phyloP scores from a whole-genome alignment of 2,329 filamentous ascomycete species.

The Diplocarpon rosae region DNA sequence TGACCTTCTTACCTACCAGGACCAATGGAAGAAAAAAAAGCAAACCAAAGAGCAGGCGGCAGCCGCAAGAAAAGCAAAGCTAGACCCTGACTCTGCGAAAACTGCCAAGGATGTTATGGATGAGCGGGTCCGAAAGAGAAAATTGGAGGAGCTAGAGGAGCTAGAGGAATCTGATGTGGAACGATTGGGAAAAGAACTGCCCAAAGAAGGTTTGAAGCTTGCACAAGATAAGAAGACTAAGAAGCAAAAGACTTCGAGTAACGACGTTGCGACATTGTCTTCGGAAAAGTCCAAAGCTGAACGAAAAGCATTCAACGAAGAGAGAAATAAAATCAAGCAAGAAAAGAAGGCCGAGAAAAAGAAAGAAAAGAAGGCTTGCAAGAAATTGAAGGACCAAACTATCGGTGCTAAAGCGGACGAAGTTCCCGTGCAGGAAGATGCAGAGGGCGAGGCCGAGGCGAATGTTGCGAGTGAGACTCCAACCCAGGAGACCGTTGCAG shows the following conservation, averaged over 20 bases:
- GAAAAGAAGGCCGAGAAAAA: conserved; percentile 33
- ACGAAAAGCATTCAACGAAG: conserved; percentile 2
- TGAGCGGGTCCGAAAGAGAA: conserved; percentile 71
- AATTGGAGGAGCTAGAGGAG: conserved; percentile 54
- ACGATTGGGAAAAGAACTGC: conserved; percentile 48
- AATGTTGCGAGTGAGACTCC: not conserved
- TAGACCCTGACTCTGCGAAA: conserved; percentile 84
- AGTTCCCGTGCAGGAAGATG: not conserved
- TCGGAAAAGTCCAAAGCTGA: conserved; percentile 28
- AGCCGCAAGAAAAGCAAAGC: conserved; percentile 74
- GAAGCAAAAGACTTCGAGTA: conserved; percentile 41
- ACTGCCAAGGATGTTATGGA: conserved; percentile 90
- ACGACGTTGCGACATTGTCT: conserved; percentile 1
- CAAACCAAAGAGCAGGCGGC: conserved; percentile 84
- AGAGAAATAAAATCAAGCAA: conserved; percentile 25
- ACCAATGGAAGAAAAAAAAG: conserved; percentile 92
- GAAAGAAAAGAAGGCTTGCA: conserved; percentile 25
- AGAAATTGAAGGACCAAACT: not conserved
- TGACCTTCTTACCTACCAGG: conserved; percentile 38
- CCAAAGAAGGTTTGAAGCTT: conserved; percentile 51
- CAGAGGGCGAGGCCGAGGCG: not conserved
- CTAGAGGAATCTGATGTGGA: conserved; percentile 32
- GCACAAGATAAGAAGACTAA: conserved; percentile 32
- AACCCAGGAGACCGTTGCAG: conserved; percentile 10
- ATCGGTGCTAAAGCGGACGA: not conserved